These are phyloP conservation scores for Myriosclerotinia duriaeana DNA, from an alignment of 2,329 filamentous ascomycete genomes.

Conservation along the genomic window DNA sequence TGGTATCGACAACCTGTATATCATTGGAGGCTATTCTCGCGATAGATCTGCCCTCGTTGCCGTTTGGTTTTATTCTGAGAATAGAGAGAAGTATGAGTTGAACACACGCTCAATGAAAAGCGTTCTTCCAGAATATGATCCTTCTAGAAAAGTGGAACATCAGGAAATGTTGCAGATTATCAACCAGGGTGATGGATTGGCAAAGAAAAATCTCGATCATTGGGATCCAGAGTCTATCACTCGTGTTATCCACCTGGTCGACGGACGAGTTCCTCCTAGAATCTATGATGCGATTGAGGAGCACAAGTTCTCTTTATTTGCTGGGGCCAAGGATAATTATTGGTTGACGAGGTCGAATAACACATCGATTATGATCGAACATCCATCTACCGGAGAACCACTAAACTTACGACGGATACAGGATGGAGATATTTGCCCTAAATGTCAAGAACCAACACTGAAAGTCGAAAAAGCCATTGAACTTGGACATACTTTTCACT, in stretches of 20 bases:
- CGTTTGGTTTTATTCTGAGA: constrained; percentile 51
- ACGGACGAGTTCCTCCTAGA: constrained; percentile 9
- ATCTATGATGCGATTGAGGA: background rate
- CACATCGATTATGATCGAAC: constrained; percentile 31
- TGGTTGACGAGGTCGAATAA: background rate
- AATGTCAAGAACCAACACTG: constrained; percentile 64
- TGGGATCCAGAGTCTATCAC: background rate
- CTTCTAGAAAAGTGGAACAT: constrained; percentile 46
- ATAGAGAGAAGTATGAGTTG: constrained; percentile 42
- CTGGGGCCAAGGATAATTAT: constrained; percentile 10
- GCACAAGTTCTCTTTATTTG: background rate
- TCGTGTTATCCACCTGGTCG: constrained; percentile 5
- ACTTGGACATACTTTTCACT: constrained; percentile 90
- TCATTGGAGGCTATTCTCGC: constrained; percentile 56
- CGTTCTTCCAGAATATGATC: constrained; percentile 66
- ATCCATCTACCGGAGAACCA: constrained; percentile 44
- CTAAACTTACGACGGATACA: constrained; percentile 65
- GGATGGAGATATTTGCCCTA: constrained; percentile 70
- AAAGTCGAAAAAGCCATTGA: constrained; percentile 75
- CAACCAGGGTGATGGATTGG: no score
- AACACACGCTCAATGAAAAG: constrained; percentile 67
- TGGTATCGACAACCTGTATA: constrained; percentile 47
- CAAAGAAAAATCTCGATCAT: background rate
- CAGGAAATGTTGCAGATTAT: background rate
- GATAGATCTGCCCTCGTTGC: constrained; percentile 69